Conservation (phyloP, 1,284 basidiomycete species). For the Polyporus tsugae region DNA sequence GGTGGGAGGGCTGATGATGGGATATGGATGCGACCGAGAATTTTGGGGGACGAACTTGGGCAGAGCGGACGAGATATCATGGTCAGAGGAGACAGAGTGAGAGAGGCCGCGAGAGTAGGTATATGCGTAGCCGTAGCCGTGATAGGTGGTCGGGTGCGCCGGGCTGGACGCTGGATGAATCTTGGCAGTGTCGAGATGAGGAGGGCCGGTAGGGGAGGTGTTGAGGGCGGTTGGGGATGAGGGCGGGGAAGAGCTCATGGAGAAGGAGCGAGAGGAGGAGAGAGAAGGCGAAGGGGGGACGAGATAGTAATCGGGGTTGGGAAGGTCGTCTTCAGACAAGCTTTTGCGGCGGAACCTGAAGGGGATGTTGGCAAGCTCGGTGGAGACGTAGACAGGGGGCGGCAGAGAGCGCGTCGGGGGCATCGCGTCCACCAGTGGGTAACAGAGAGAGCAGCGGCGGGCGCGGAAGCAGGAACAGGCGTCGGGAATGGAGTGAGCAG, state of each 20-base stretch:
- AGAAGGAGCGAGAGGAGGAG: slow-evolving; percentile 29
- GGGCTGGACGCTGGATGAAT: slow-evolving; percentile 27
- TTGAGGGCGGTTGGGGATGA: slow-evolving; percentile 26
- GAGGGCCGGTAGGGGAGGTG: slow-evolving; percentile 24
- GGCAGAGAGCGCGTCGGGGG: slow-evolving; percentile 18
- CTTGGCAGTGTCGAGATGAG: slow-evolving; percentile 18
- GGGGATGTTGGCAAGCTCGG: slow-evolving; percentile 28
- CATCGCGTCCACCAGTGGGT: slow-evolving; percentile 16
- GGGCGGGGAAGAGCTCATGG: slow-evolving; percentile 31
- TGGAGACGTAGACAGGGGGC: slow-evolving; percentile 11
- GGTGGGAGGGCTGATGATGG: slow-evolving; percentile 15
- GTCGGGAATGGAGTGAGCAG: neutral
- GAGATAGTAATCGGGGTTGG: slow-evolving; percentile 20
- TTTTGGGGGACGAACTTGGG: neutral
- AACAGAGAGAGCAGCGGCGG: neutral
- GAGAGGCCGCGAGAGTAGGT: slow-evolving; percentile 22
- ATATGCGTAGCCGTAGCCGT: slow-evolving; percentile 28
- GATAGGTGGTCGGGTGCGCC: slow-evolving; percentile 17
- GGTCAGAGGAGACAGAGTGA: slow-evolving; percentile 11
- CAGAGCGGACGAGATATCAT: slow-evolving; percentile 12
- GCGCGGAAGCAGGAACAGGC: slow-evolving; percentile 6
- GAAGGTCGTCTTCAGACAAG: slow-evolving; percentile 31
- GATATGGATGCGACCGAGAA: slow-evolving; percentile 22
- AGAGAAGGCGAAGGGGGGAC: slow-evolving; percentile 28
- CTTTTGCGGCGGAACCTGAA: slow-evolving; percentile 38